Evolutionary conservation across 495 filamentous ascomycete genomes (phyloP).

Genomic region (Hypoxylon cercidicola): DNA sequence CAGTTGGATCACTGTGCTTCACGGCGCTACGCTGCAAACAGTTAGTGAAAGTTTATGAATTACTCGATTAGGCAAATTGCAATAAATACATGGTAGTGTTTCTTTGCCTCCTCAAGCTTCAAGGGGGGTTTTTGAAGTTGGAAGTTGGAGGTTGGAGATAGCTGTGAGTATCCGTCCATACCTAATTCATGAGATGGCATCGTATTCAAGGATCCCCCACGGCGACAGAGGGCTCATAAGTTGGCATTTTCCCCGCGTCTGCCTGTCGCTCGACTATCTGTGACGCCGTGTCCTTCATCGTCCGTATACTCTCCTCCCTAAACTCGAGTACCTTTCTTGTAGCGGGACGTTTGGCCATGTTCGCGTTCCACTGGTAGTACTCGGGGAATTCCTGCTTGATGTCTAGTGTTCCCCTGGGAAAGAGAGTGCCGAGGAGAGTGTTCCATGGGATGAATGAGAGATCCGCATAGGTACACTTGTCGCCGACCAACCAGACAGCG

Average conservation of each 20-base stretch:
- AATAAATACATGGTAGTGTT: too few species aligned
- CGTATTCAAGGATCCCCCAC: constrained; percentile 1
- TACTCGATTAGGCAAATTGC: too few species aligned
- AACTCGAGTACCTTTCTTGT: constrained; percentile 55
- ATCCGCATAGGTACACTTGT: constrained; percentile 68
- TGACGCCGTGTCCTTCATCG: constrained; percentile 28
- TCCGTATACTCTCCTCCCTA: constrained; percentile 38
- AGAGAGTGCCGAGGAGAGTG: constrained; percentile 15
- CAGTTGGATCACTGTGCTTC: neutral
- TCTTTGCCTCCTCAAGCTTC: too few species aligned
- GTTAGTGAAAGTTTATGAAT: too few species aligned
- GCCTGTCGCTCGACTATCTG: constrained; percentile 20
- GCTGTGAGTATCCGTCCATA: too few species aligned
- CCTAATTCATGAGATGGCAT: too few species aligned
- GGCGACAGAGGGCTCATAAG: constrained; percentile 9
- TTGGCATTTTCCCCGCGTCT: constrained; percentile 13
- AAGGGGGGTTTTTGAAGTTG: too few species aligned
- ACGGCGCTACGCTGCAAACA: too few species aligned
- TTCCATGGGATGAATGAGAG: constrained; percentile 69
- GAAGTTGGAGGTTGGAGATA: too few species aligned
- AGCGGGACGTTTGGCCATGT: constrained; percentile 47
- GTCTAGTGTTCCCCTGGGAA: constrained; percentile 19
- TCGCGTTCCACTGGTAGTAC: constrained; percentile 52
- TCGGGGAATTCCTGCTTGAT: constrained; percentile 44
- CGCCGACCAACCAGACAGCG: constrained; percentile 69